Evolutionary conservation across 495 filamentous ascomycete species (phyloP).

Genomic region (Aspergillus nidulans): DNA sequence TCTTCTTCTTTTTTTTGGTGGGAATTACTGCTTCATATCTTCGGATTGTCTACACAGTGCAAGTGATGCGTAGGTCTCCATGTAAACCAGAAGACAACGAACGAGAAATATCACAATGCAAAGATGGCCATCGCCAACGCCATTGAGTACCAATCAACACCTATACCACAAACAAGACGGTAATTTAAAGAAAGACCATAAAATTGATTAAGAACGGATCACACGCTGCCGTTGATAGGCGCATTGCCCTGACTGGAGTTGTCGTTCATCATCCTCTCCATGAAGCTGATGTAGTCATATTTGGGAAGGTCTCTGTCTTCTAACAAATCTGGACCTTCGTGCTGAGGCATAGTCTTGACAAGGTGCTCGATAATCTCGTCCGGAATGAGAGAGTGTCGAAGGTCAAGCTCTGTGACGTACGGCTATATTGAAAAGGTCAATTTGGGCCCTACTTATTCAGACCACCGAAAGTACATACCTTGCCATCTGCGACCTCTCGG

Average conservation of each 20-base stretch:
- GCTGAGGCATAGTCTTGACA: constrained; percentile 75
- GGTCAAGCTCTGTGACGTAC: constrained; percentile 95
- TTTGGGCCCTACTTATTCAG: neutral
- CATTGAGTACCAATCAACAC: constrained; percentile 25
- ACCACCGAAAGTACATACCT: constrained; percentile 46
- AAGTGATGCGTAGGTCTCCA: constrained; percentile 10
- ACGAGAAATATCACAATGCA: constrained; percentile 29
- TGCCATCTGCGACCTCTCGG: constrained; percentile 94
- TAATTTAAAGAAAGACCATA: constrained; percentile 17
- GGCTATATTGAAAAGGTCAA: constrained; percentile 50
- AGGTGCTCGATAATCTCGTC: constrained; percentile 94
- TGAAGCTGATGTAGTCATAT: constrained; percentile 90
- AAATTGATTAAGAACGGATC: constrained; percentile 4
- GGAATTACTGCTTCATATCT: neutral
- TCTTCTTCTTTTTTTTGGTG: constrained; percentile 1
- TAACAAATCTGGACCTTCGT: constrained; percentile 72
- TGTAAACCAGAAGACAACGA: constrained; percentile 13
- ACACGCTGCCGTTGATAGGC: constrained; percentile 30
- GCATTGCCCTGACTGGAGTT: constrained; percentile 20
- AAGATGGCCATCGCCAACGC: constrained; percentile 21
- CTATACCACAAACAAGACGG: constrained; percentile 19
- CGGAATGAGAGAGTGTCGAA: constrained; percentile 88
- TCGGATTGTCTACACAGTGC: constrained; percentile 5
- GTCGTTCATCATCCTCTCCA: constrained; percentile 65
- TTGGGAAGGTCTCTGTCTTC: constrained; percentile 73